Evolutionary conservation across 2,329 filamentous ascomycete genomes (phyloP), one percentile per base, ranked within the genome.

Genomic region (Laburnicola sp.): DNA sequence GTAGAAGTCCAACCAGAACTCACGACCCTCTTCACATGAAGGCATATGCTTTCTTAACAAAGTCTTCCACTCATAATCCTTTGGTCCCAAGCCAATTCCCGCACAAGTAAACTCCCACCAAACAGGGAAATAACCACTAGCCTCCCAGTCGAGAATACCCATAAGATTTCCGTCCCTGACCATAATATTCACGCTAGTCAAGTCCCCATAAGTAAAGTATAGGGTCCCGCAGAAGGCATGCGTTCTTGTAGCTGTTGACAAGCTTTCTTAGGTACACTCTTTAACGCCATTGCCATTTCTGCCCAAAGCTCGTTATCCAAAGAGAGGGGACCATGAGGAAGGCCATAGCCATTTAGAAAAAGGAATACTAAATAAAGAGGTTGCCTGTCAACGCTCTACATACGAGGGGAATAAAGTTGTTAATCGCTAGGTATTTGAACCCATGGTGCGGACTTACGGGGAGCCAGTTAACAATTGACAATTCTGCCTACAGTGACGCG

Each of bases 71-170:
- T 45, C 28, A 7, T 45, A 10, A 21, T 45, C 42, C 10, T 45
- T 28, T 37, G 4, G 22, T 35, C 42, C 42, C n/a, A 45, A 37
- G 32, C 42, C 28, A 45, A 45, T 45, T 16, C 42, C 42, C 23
- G 42, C 28, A 37, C 6, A 34, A 45, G 42, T 45, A 23, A 35
- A 45, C 16, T 80, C 57, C 69, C 65, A 73, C 72, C 70, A 76
- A 25, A 68, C 69, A 23, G 71, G 74, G 26, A 66, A 70, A 51
- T 71, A 76, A 4, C 67, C 69, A 30, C 66, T 60, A 37, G 39
- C 53, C 55, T 76, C 70, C 74, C 72, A 76, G 37, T 75, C 71
- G 53, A 76, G 60, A 28, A 75, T 73, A 21, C 69, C 73, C 7
- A 64, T 63, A 23, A 76, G 51, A 35, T 62, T 58, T n/a, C 69